Base-by-base conservation (phyloP, 495 filamentous ascomycete genomes). In the Tirmania nivea region DNA sequence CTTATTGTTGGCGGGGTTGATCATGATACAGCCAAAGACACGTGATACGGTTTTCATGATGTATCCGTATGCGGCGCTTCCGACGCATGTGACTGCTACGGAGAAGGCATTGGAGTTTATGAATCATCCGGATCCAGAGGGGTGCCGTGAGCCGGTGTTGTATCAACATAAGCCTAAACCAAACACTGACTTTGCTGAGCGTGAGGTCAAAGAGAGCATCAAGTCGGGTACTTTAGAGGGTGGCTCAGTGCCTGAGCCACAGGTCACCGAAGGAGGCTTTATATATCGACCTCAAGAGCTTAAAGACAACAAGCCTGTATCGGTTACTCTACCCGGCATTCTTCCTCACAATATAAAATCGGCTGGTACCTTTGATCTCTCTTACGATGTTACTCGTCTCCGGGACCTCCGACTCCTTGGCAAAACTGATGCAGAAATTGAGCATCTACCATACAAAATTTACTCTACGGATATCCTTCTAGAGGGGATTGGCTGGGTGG, bases 401-500 rank as follows among this genome's bases (percentile, higher is more conserved):
- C 78, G 81, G 7, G 71, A 79, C 12, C 80, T 81, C 0, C 76
- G 75, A 8, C 61, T 88, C 3, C n/a, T 3, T 1, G 48, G 3
- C 11, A 12, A 19, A 12, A 78, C 73, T 5, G 57, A 65, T 11
- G 69, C 64, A 49, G 63, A 66, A 25, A 63, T 83, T 31, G 74
- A 71, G 20, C 57, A 67, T 0, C 67, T 75, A 8, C 88, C 87
- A 2, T 99, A 89, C 64, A 73, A 71, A 10, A 77, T 95, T 3
- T 70, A 88, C 52, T 73, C 78, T 7, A 73, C 81, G 0, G 90
- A 99, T 64, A 77, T 99, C 37, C 69, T 99, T 8, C 78, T 99
- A 36, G 86, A 94, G 59, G 84, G 89, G 17, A 78, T 79, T 42
- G 90, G 90, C 2, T 99, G 92, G 89, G 73, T 99, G 8, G 90